Evolutionary conservation across 176 grass and related monocot genomes (phyloP).

Genomic region (Aegilops bicornis): DNA sequence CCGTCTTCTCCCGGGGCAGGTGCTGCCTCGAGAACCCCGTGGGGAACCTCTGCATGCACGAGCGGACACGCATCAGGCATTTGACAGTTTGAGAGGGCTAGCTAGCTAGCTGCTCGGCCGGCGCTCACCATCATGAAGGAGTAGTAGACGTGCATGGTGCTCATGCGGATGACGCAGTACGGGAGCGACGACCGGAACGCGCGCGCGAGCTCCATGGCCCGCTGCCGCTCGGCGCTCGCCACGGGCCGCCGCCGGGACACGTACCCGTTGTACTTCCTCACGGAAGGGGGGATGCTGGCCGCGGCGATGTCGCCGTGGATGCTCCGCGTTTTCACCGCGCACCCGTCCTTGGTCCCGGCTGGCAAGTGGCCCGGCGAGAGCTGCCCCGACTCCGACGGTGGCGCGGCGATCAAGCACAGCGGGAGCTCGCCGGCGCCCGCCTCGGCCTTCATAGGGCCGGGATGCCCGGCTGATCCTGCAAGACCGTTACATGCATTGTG

Average conservation of each 20-base stretch:
- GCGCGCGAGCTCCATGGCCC: slow-evolving; percentile 53
- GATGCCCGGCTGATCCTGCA: slow-evolving; percentile 3
- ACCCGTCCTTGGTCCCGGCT: neutral
- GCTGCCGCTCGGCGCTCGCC: slow-evolving; percentile 54
- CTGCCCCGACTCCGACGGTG: neutral
- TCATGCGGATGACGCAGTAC: slow-evolving; percentile 72
- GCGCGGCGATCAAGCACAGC: neutral
- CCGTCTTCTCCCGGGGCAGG: slow-evolving; percentile 51
- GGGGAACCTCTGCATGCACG: slow-evolving; percentile 64
- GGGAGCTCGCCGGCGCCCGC: slow-evolving; percentile 16
- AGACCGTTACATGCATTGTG: neutral
- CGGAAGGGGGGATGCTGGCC: slow-evolving; percentile 15
- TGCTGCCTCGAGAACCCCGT: slow-evolving; percentile 64
- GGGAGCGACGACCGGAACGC: slow-evolving; percentile 74
- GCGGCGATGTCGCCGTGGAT: slow-evolving; percentile 34
- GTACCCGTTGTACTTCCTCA: slow-evolving; percentile 42
- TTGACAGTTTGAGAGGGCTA: accelerated
- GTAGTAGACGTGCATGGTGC: slow-evolving; percentile 64
- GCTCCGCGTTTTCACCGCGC: slow-evolving; percentile 30
- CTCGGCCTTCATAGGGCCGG: slow-evolving; percentile 25
- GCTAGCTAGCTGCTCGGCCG: neutral
- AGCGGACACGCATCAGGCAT: neutral
- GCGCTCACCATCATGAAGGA: slow-evolving; percentile 52
- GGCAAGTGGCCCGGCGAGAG: neutral
- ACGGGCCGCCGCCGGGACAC: slow-evolving; percentile 48